phyloP scores from a whole-genome alignment of 2,329 filamentous ascomycete genomes.

The Alternaria panax region DNA sequence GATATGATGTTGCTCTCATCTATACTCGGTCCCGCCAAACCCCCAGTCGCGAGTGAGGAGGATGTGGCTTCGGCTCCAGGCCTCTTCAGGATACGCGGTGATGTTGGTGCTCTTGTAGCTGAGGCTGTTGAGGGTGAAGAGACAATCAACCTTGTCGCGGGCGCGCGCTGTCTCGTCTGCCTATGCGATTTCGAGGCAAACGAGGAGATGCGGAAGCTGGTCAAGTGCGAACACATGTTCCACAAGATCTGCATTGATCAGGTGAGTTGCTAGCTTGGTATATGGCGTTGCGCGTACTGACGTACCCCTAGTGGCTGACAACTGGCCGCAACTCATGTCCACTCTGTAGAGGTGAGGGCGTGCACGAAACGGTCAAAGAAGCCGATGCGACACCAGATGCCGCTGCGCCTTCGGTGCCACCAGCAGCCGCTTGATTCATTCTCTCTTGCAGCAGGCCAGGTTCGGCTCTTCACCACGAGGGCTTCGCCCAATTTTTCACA shows the following conservation, averaged over 20 bases:
- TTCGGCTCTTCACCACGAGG: neutral
- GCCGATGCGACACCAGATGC: conserved; percentile 21
- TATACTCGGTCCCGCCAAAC: conserved; percentile 71
- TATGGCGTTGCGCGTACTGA: conserved; percentile 15
- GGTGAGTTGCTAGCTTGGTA: conserved; percentile 53
- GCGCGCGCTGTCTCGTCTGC: conserved; percentile 70
- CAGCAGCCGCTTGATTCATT: conserved; percentile 14
- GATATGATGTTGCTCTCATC: conserved; percentile 75
- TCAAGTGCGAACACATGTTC: conserved; percentile 71
- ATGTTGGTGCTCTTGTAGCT: conserved; percentile 54
- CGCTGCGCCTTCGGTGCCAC: conserved; percentile 12
- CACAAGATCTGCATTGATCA: conserved; percentile 75
- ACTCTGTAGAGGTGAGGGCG: conserved; percentile 66
- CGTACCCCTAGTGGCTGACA: conserved; percentile 66
- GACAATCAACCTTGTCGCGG: conserved; percentile 37
- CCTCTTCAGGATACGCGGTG: conserved; percentile 60
- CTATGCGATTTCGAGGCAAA: conserved; percentile 69
- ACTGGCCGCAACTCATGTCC: conserved; percentile 71
- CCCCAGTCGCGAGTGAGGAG: conserved; percentile 70
- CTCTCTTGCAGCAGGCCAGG: neutral
- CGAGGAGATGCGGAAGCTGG: conserved; percentile 67
- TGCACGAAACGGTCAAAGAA: conserved; percentile 56
- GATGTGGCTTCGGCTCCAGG: conserved; percentile 70
- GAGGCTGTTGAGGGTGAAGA: conserved; percentile 53
- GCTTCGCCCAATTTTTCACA: conserved; percentile 17